phyloP scores from a whole-genome alignment of 2,329 filamentous ascomycete genomes.

The Malbranchea cinnamomea region DNA sequence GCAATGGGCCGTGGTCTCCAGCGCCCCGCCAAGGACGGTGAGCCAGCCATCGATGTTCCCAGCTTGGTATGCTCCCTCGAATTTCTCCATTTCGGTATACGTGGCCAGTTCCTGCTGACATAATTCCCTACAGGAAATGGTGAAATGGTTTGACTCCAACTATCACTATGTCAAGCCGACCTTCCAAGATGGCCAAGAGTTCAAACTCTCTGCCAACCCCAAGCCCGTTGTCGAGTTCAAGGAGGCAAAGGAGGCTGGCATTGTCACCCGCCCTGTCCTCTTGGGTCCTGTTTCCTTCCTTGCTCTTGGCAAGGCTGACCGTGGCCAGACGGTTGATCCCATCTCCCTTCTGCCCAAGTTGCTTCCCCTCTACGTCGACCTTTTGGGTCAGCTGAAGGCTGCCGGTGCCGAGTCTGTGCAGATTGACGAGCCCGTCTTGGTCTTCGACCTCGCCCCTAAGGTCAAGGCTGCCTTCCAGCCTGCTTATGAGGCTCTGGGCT shows the following conservation, averaged over 20 bases:
- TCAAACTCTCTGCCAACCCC: constrained; percentile 73
- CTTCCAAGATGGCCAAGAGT: constrained; percentile 89
- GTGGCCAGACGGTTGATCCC: constrained; percentile 80
- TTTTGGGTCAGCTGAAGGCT: constrained; percentile 83
- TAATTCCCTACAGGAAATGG: constrained; percentile 58
- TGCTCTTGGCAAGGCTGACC: constrained; percentile 93
- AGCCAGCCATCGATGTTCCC: constrained; percentile 63
- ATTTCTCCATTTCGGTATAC: constrained; percentile 2
- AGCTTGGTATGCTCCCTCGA: constrained; percentile 44
- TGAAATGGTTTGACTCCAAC: constrained; percentile 99
- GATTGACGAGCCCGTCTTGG: constrained; percentile 94
- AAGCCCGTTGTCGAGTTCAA: constrained; percentile 92
- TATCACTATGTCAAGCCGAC: constrained; percentile 99
- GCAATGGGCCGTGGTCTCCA: constrained; percentile 99
- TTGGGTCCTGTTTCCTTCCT: constrained; percentile 97
- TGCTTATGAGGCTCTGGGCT: constrained; percentile 71
- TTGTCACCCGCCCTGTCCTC: constrained; percentile 82
- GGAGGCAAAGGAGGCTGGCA: constrained; percentile 95
- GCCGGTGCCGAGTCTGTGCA: constrained; percentile 94
- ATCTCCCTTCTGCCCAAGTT: constrained; percentile 90
- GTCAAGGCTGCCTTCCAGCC: constrained; percentile 97
- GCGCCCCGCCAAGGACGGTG: constrained; percentile 47
- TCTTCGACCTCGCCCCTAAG: constrained; percentile 82
- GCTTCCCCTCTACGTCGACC: constrained; percentile 83
- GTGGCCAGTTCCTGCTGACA: constrained; percentile 14